A percentile compares a stretch with the other conserved stretches of the same genome.
Evolutionary conservation across 139 green algal species (phyloP).

Genomic region (Chlamydomonas sp.): DNA sequence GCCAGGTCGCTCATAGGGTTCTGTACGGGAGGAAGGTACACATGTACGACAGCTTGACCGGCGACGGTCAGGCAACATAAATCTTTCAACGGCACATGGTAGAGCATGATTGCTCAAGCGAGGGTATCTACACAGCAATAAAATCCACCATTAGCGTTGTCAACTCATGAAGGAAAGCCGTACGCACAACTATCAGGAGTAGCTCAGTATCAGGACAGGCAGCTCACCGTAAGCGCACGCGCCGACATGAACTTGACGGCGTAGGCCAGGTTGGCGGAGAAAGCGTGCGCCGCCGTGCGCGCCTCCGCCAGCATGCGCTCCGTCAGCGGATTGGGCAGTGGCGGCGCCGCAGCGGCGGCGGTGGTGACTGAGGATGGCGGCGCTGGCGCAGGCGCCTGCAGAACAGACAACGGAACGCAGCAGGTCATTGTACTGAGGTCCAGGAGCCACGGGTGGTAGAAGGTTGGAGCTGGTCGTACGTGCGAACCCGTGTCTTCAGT

Average conservation of each 20-base stretch:
- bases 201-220: neutral
- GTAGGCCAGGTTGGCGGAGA: slow-evolving; percentile 11
- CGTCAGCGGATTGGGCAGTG: slow-evolving; percentile 1
- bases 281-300: neutral
- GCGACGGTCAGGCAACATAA: neutral
- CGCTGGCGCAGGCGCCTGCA: neutral
- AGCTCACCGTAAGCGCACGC: slow-evolving; percentile 13
- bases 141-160: neutral
- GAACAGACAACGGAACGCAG: neutral
- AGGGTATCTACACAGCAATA: too few relatives aligned
- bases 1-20: slow-evolving; percentile 12
- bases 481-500: too few relatives aligned
- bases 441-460: too few relatives aligned
- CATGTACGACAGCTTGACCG: too few relatives aligned
- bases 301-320: slow-evolving; percentile 1
- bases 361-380: neutral
- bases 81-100: neutral
- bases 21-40: slow-evolving; percentile 8
- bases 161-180: neutral
- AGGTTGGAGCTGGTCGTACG: too few relatives aligned
- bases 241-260: slow-evolving; percentile 13
- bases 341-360: neutral
- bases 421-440: too few relatives aligned
- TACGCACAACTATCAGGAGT: neutral
- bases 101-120: neutral